Evolutionary conservation across 2,329 filamentous ascomycete genomes (phyloP).

Genomic region (Intubia oerlemansii): DNA sequence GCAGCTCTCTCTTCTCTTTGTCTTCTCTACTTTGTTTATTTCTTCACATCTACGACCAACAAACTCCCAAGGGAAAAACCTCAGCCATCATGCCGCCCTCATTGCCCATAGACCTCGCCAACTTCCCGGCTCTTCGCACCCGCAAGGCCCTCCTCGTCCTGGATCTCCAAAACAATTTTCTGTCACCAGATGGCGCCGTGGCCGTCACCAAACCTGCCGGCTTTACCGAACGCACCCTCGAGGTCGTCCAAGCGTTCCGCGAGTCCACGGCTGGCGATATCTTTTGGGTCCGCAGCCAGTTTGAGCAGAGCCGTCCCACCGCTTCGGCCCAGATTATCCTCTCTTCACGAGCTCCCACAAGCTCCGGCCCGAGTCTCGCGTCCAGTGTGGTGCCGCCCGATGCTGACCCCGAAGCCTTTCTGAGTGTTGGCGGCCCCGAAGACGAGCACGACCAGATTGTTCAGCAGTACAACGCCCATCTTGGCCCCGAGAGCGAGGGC

Average conservation of each 20-base stretch:
- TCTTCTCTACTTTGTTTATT: too few species aligned
- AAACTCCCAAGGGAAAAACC: too few species aligned
- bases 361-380: too few species aligned
- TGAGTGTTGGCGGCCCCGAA: conserved; percentile 11
- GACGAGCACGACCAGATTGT: too few species aligned
- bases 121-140: conserved; percentile 33
- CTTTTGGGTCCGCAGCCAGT: conserved; percentile 69
- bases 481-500: conserved; percentile 22
- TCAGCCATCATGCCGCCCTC: too few species aligned
- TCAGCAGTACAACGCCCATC: too few species aligned
- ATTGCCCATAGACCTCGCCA: conserved; percentile 32
- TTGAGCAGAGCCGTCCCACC: conserved; percentile 21
- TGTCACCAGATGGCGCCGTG: conserved; percentile 45
- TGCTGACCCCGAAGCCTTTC: conserved; percentile 17
- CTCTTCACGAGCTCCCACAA: too few species aligned
- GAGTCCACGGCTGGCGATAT: conserved; percentile 44
- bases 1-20: too few species aligned
- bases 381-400: conserved; percentile 11
- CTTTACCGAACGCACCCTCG: conserved; percentile 44
- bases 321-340: too few species aligned
- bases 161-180: conserved; percentile 82
- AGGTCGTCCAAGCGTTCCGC: conserved; percentile 53
- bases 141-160: conserved; percentile 58
- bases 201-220: conserved; percentile 39
- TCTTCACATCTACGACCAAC: too few species aligned